These are phyloP conservation scores for Trifolium subterraneum DNA, from an alignment of 306 rosid species.

Conservation along the genomic window DNA sequence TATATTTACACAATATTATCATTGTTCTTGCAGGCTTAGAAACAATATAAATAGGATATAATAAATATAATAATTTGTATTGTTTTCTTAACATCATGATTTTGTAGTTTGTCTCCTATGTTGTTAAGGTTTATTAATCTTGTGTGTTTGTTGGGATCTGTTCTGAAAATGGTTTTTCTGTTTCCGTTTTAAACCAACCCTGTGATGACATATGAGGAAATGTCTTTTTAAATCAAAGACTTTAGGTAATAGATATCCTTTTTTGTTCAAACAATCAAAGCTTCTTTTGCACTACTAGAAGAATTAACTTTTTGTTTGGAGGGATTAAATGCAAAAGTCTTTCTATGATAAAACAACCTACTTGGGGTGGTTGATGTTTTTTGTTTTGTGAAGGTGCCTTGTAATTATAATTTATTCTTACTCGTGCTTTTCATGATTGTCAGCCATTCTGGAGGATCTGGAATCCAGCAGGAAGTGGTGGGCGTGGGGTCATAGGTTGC, in stretches of 20 bases:
- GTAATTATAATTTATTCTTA: slow-evolving; percentile 39
- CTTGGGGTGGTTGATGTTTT: slow-evolving; percentile 7
- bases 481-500: slow-evolving; percentile 96
- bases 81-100: not conserved
- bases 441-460: slow-evolving; percentile 99
- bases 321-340: not conserved
- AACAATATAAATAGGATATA: not conserved
- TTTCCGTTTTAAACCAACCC: not conserved
- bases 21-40: not conserved
- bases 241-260: not conserved
- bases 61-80: slow-evolving; percentile 1
- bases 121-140: slow-evolving; percentile 7
- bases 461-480: slow-evolving; percentile 98
- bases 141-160: not conserved
- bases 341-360: slow-evolving; percentile 31
- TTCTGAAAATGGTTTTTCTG: slow-evolving; percentile 9
- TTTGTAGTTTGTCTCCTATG: not conserved
- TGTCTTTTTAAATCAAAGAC: not conserved
- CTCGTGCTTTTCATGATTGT: slow-evolving; percentile 38
- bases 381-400: slow-evolving; percentile 27
- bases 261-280: slow-evolving; percentile 21
- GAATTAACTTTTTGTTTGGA: not conserved
- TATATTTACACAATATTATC: not conserved
- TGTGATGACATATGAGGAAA: not conserved
- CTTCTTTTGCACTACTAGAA: slow-evolving; percentile 29